Base-by-base conservation (phyloP, 192 early-diverging fungal species). In the Mortierella hygrophila region DNA sequence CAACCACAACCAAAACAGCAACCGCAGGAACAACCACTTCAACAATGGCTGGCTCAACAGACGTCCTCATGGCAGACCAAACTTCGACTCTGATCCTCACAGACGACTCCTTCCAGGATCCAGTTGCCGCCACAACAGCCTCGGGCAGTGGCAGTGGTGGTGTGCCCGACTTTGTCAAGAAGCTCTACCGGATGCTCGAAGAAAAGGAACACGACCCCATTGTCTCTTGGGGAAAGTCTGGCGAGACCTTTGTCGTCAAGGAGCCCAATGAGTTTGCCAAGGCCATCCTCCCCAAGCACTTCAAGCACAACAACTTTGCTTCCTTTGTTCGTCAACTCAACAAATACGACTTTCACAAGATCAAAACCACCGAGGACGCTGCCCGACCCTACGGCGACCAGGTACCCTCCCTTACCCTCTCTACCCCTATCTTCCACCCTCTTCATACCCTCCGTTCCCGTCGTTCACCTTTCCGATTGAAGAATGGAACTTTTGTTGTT, bases 301-400 rank as follows among this genome's bases (percentile, higher is more conserved):
- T 94, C 81, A 95, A 95, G 77, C 95, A 96, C 85, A 92, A 90
- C 79, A 94, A 94, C 74, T 94, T 94, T 83, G 89, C 92, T 13
- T 91, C 90, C 77, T 94, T 94, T 86, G 93, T 94, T 37, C 91
- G 95, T 13, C 95, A 96, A 75, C 90, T 95, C n/a, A 96, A 96
- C 89, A 95, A 94, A 79, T 96, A 95, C 75, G 94, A 92, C 74
- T 96, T 96, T 82, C 93, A 94, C 88, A 96, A 95, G 85, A 89
- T 95, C 41, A 92, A 91, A 72, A 91, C 91, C 52, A 82, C 88
- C 29, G 89, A 92, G 26, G 91, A 93, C 37, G 81, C 81, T 15
- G 69, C 81, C 18, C 72, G 79, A 21, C 82, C 82, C 15, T 90
- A 93, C 70, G 92, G 92, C 47, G 91, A 93, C 44, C 91, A 91